phyloP scores from a whole-genome alignment of 2,329 filamentous ascomycete species.

The Colletotrichum salicis region DNA sequence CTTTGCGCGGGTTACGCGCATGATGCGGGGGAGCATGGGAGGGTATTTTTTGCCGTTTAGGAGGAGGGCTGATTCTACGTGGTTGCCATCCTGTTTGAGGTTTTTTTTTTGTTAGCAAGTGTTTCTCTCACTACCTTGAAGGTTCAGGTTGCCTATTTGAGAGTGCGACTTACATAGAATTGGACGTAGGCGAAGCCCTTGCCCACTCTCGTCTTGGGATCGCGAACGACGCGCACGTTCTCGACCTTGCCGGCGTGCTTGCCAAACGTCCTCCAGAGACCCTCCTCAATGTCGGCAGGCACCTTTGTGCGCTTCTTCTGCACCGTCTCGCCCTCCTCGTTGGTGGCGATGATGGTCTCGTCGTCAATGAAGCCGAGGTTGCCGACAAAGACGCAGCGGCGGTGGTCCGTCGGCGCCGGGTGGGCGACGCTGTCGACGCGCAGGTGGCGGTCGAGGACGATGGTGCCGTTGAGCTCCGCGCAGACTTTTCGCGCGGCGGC shows the following conservation, averaged over 20 bases:
- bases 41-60: constrained; percentile 93
- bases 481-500: constrained; percentile 81
- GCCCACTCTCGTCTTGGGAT: constrained; percentile 89
- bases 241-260: constrained; percentile 83
- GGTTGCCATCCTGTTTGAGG: constrained; percentile 73
- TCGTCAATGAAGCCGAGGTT: constrained; percentile 97
- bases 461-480: constrained; percentile 81
- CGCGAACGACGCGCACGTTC: constrained; percentile 90
- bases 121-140: background rate
- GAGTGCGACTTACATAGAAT: constrained; percentile 71
- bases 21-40: constrained; percentile 87
- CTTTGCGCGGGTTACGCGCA: constrained; percentile 89
- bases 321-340: constrained; percentile 72
- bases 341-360: constrained; percentile 76
- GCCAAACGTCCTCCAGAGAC: constrained; percentile 84
- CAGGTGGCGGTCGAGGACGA: constrained; percentile 87
- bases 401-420: constrained; percentile 83
- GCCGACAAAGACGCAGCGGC: constrained; percentile 93
- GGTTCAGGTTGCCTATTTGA: background rate
- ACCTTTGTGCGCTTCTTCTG: constrained; percentile 79
- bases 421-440: constrained; percentile 92
- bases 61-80: constrained; percentile 90
- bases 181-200: constrained; percentile 99
- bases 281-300: constrained; percentile 90
- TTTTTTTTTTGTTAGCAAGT: constrained; percentile 26